Evolutionary conservation across 257 asterid species (phyloP).

Genomic region (Catharanthus roseus): DNA sequence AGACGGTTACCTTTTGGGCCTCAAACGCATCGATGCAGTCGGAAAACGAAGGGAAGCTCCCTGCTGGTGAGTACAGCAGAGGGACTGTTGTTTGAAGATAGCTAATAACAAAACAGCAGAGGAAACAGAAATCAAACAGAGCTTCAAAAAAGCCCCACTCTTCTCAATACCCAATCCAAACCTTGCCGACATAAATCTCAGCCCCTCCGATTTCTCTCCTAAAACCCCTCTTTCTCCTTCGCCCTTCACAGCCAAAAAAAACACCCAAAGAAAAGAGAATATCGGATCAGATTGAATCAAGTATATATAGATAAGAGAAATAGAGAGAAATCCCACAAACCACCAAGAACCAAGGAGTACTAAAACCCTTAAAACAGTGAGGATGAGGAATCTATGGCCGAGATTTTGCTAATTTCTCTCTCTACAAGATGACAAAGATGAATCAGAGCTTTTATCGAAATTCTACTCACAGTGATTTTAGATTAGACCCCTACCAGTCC

Average conservation of each 20-base stretch:
- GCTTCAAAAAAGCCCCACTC: conserved; percentile 55
- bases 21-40: conserved; percentile 95
- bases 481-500: conserved; percentile 10
- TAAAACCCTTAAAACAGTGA: conserved; percentile 9
- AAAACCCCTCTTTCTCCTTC: conserved; percentile 15
- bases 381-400: conserved; percentile 65
- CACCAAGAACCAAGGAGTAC: conserved; percentile 12
- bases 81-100: conserved; percentile 39
- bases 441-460: conserved; percentile 14
- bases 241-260: conserved; percentile 9
- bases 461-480: conserved; percentile 8
- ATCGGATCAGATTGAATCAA: conserved; percentile 29
- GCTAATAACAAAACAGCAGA: conserved; percentile 23
- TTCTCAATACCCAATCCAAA: conserved; percentile 45
- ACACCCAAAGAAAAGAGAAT: conserved; percentile 20
- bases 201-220: conserved; percentile 23
- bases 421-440: conserved; percentile 34
- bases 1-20: conserved; percentile 70
- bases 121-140: conserved; percentile 24
- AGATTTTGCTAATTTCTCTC: conserved; percentile 11
- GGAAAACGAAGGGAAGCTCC: conserved; percentile 37
- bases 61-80: conserved; percentile 69
- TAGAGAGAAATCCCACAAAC: conserved; percentile 5
- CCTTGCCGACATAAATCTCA: conserved; percentile 85
- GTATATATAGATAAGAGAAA: conserved; percentile 26